Conservation (phyloP, 1,139 yeast genomes). For the Ogataea hybrid region DNA sequence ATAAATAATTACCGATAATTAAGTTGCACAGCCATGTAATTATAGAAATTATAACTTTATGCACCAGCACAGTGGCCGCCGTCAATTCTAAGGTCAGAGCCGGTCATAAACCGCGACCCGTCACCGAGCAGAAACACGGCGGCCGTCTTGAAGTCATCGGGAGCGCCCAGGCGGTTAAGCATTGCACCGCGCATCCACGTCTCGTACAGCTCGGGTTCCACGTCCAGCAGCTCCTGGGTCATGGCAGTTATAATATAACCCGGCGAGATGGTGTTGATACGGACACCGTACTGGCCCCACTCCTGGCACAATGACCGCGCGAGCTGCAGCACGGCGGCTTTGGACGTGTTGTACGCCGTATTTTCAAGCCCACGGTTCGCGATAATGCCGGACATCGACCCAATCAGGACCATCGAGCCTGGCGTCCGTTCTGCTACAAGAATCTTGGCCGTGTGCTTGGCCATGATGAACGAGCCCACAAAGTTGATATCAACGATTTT, state of each 20-base stretch:
- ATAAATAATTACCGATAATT: no score
- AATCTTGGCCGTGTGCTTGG: constrained; percentile 16
- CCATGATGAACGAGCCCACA: constrained; percentile 17
- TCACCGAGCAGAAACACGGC: no score
- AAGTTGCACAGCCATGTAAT: no score
- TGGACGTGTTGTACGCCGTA: constrained; percentile 19
- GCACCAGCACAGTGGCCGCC: no score
- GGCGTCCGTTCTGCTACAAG: constrained; percentile 11
- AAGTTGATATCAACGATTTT: constrained; percentile 14
- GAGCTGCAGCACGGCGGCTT: constrained; percentile 17
- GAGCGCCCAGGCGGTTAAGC: constrained; percentile 15
- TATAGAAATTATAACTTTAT: no score
- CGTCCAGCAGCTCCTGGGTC: constrained; percentile 14
- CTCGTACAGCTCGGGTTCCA: constrained; percentile 13
- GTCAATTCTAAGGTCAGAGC: no score
- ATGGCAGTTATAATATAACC: constrained; percentile 17
- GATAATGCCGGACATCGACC: constrained; percentile 18
- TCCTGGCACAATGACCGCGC: constrained; percentile 17
- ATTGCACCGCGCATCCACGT: constrained; percentile 19
- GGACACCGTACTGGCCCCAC: constrained; percentile 19
- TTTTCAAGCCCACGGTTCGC: constrained; percentile 17
- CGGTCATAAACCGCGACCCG: no score
- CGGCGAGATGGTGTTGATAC: constrained; percentile 17
- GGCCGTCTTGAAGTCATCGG: constrained; percentile 17
- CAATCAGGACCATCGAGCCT: constrained; percentile 16